Evolutionary conservation across 129 eudicot species (phyloP).

Genomic region (Silybum marianum): DNA sequence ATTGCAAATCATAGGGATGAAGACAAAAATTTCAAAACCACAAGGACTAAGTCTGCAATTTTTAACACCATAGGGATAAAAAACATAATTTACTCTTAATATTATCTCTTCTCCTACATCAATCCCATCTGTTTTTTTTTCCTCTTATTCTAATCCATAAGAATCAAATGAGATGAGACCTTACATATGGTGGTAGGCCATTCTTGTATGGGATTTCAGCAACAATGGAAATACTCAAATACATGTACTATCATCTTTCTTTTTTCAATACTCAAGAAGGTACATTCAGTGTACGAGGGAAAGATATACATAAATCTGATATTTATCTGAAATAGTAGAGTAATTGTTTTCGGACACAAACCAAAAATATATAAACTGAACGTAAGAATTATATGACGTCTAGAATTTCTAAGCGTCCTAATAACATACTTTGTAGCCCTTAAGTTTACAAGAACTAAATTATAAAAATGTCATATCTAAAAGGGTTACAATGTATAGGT

Average conservation of each 20-base stretch:
- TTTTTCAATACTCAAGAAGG: neutral
- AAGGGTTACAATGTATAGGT: no score
- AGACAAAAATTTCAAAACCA: no score
- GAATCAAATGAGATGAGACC: neutral
- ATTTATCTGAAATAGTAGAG: neutral
- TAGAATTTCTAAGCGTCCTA: no score
- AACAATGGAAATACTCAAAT: constrained; percentile 15
- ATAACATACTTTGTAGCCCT: no score
- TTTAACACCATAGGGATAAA: no score
- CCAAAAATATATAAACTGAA: neutral
- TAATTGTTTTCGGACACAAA: no score
- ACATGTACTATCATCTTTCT: neutral
- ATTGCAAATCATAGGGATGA: no score
- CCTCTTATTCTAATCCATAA: neutral
- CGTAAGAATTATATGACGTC: no score
- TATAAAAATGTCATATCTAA: no score
- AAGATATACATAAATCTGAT: neutral
- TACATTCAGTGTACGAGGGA: neutral
- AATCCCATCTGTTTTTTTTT: neutral
- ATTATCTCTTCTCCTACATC: neutral
- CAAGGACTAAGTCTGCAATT: no score
- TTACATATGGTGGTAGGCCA: constrained; percentile 10
- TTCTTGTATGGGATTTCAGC: constrained; percentile 1
- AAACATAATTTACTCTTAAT: no score
- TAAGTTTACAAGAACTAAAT: no score